Evolutionary conservation across 225 moss, liverwort and hornwort species (phyloP).

Genomic region (Antitrichia curtipendula): DNA sequence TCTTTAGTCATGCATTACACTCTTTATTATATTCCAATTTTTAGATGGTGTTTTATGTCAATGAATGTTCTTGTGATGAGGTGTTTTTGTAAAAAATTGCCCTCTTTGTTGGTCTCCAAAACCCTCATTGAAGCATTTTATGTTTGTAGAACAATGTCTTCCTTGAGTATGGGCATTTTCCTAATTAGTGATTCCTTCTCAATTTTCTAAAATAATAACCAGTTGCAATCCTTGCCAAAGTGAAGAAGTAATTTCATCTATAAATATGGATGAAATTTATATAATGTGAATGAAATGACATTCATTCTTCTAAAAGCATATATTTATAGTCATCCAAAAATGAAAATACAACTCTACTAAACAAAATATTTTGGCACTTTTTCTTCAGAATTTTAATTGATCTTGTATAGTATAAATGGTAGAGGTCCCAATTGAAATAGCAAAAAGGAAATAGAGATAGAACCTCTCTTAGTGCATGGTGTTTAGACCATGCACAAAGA

Average conservation of each 20-base stretch:
- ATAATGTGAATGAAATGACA: not conserved
- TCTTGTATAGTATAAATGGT: not conserved
- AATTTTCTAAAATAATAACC: not conserved
- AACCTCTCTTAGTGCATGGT: too few species aligned
- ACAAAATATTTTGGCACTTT: accelerated
- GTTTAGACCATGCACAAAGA: too few species aligned
- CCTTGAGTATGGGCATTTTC: accelerated
- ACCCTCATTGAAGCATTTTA: too few species aligned
- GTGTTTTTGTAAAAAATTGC: too few species aligned
- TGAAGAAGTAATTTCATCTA: not conserved
- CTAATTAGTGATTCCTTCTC: not conserved
- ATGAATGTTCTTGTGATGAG: accelerated
- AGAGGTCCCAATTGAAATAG: not conserved
- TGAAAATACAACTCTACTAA: not conserved
- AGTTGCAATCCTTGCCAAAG: not conserved
- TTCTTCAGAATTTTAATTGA: not conserved
- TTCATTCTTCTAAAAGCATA: not conserved
- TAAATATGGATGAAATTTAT: not conserved
- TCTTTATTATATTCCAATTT: not conserved
- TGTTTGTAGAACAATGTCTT: not conserved
- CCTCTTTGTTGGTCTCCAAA: not conserved
- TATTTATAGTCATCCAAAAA: not conserved
- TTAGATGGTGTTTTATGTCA: not conserved
- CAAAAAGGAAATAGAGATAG: not conserved
- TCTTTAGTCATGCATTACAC: not conserved